Conservation (phyloP, 345 rosid species). For the Alliaria petiolata region DNA sequence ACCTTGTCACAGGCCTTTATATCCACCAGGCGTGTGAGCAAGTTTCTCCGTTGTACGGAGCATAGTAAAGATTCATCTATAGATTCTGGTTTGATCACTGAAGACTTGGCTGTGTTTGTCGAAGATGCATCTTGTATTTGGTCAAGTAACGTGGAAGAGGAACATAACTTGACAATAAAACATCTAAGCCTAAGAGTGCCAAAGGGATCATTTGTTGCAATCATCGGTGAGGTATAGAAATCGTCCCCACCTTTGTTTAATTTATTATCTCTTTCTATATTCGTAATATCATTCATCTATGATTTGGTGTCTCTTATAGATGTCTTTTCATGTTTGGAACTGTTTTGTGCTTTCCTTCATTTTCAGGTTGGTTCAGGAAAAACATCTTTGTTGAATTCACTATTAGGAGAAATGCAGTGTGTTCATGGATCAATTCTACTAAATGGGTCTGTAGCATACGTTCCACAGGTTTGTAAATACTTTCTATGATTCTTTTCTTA, state of each 20-base stretch:
- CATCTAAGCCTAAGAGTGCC: constrained; percentile 54
- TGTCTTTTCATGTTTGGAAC: neutral
- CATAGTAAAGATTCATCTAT: constrained; percentile 31
- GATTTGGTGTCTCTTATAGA: neutral
- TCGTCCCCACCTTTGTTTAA: neutral
- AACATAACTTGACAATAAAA: constrained; percentile 49
- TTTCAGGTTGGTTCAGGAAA: constrained; percentile 95
- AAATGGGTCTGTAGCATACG: constrained; percentile 68
- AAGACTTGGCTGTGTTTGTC: constrained; percentile 49
- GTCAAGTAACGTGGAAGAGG: constrained; percentile 49
- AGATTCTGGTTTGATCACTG: constrained; percentile 33
- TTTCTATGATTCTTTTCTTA: neutral
- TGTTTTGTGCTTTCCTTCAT: constrained; percentile 4
- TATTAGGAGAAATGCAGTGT: constrained; percentile 67
- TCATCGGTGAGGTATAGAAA: constrained; percentile 75
- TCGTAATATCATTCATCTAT: neutral
- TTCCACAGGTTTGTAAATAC: constrained; percentile 67
- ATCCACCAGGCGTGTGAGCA: constrained; percentile 77
- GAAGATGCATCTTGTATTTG: constrained; percentile 69
- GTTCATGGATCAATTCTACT: constrained; percentile 56
- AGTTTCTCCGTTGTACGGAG: constrained; percentile 68
- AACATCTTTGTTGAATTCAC: constrained; percentile 75
- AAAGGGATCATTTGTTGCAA: constrained; percentile 62
- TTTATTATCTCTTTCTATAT: neutral
- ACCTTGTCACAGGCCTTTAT: constrained; percentile 60